Evolutionary conservation across 163 green algal species (phyloP), one percentile per base, ranked within the genome.

Genomic region (Chlorella variabilis): DNA sequence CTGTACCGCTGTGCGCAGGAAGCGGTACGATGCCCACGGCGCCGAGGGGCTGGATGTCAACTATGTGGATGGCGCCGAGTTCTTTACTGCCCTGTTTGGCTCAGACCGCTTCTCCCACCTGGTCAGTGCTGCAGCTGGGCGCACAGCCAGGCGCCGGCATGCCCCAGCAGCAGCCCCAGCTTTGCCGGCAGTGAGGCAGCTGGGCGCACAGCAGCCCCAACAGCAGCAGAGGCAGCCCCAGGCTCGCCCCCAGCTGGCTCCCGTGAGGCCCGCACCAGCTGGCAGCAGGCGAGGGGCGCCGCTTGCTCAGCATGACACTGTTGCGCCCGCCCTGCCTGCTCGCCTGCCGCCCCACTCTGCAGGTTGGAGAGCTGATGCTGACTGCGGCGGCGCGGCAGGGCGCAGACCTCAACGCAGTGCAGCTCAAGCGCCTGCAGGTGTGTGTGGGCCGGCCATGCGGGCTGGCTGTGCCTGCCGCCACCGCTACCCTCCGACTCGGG

Each of bases 71-170:
- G 82, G 88, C 4, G 87, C 85, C 20, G 90, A 90, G 29, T 97
- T 99, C 87, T 99, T 98, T 87, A 88, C 87, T 56, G 96, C 96
- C 87, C 90, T 98, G 13, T 99, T 99, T 89, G 96, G 96, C 63
- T 92, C 75, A 56, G 95, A 98, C 67, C 82, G 86, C 58, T 98
- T 98, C 84, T 91, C 96, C 54, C 89, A 93, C 42, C 51, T 95
- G 61, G 90, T 96, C 36, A 71, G 90, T 6, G 45, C 45, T 54
- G 45, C 11, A 15, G n/a, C n/a, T 86, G 59, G 80, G 74, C 56
- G 63, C 58, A 33, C 59, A 54, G 45, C 45, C 15, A 54, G 11
- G 15, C 11, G 45, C 45, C 11, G 67, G 33, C n/a, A 78, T 81
- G n/a, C 34, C 87, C 27, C 58, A 74, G n/a, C 67, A 82, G 17